These are phyloP conservation scores for Salix dunnii DNA, from an alignment of 345 rosid genomes.

Conservation along the genomic window DNA sequence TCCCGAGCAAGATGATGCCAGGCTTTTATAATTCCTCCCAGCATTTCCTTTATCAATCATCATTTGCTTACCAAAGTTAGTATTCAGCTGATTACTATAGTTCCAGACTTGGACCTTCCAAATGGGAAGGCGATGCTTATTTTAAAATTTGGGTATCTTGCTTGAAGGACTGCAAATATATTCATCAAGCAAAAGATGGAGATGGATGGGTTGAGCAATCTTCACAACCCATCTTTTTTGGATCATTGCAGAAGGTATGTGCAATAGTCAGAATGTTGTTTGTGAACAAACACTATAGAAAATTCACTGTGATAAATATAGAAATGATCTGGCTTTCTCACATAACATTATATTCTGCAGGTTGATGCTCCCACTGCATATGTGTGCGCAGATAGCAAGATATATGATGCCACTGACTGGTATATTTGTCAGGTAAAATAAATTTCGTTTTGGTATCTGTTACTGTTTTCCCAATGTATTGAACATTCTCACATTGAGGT, in stretches of 20 bases:
- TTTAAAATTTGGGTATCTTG: constrained; percentile 13
- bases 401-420: constrained; percentile 92
- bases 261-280: neutral
- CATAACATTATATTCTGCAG: constrained; percentile 37
- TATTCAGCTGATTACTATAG: neutral
- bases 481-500: neutral
- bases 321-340: neutral
- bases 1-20: constrained; percentile 99
- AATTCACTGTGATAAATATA: neutral
- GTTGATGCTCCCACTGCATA: constrained; percentile 79
- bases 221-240: constrained; percentile 72
- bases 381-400: constrained; percentile 84
- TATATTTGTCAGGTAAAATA: constrained; percentile 89
- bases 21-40: constrained; percentile 43
- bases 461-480: neutral
- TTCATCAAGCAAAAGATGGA: constrained; percentile 95
- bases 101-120: constrained; percentile 12
- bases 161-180: constrained; percentile 85
- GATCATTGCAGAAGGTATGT: constrained; percentile 80
- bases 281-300: constrained; percentile 2
- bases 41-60: neutral
- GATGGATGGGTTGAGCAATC: constrained; percentile 99
- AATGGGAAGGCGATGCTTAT: constrained; percentile 8
- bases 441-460: constrained; percentile 2
- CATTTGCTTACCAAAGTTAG: neutral